Conservation (phyloP, 306 rosid genomes). For the Sechiopsis laciniata region DNA sequence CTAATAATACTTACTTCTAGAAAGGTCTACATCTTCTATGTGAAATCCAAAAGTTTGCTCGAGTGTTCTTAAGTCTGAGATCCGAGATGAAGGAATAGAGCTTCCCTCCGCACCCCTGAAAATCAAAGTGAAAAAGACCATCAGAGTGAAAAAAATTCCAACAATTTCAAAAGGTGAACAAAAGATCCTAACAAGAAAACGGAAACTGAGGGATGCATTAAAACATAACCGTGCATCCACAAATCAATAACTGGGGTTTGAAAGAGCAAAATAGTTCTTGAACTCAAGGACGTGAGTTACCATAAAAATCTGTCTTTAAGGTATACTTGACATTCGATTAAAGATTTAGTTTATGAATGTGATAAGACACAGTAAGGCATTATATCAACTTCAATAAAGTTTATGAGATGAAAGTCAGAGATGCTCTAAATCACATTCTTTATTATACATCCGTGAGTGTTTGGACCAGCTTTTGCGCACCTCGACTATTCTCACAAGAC, state of each 20-base stretch:
- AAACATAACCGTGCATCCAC: constrained; percentile 11
- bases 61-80: constrained; percentile 62
- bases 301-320: not conserved
- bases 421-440: constrained; percentile 5
- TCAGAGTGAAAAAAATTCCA: not conserved
- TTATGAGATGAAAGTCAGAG: not conserved
- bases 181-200: not conserved
- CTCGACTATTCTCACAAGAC: not conserved
- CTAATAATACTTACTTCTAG: constrained; percentile 59
- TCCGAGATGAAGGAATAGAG: constrained; percentile 59
- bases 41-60: constrained; percentile 81
- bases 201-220: constrained; percentile 2
- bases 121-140: constrained; percentile 28
- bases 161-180: constrained; percentile 5
- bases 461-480: too few relatives aligned
- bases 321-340: not conserved
- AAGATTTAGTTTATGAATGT: not conserved
- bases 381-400: not conserved
- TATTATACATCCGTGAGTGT: too few relatives aligned
- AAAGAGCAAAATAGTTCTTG: constrained; percentile 1
- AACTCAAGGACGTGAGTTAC: constrained; percentile 2
- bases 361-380: not conserved
- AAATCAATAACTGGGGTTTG: not conserved
- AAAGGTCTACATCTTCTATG: constrained; percentile 59
- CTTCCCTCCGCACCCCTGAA: constrained; percentile 75